phyloP scores from a whole-genome alignment of 2,329 filamentous ascomycete species.

The Diplodia sapinea region DNA sequence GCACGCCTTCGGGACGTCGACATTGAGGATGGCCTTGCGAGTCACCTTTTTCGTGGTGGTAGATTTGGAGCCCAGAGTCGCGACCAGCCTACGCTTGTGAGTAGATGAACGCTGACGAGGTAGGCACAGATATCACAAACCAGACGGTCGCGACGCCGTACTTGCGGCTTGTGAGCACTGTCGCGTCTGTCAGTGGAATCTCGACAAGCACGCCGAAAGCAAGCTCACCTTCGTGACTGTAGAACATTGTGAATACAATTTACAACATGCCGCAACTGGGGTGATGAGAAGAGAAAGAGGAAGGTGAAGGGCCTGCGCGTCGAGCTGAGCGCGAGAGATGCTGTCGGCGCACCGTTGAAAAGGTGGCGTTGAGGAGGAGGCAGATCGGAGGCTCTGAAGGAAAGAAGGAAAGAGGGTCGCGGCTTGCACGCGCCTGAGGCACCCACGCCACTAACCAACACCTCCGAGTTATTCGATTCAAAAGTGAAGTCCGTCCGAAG shows the following conservation, averaged over 20 bases:
- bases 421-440: background rate
- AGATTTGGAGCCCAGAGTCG: conserved; percentile 79
- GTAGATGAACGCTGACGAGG: conserved; percentile 23
- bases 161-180: conserved; percentile 80
- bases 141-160: conserved; percentile 96
- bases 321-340: background rate
- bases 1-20: conserved; percentile 86
- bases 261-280: conserved; percentile 1
- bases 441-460: background rate
- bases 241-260: conserved; percentile 73
- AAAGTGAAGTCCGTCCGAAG: too few relatives aligned
- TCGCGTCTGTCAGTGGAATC: conserved; percentile 36
- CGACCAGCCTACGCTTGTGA: conserved; percentile 74
- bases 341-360: background rate
- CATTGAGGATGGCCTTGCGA: conserved; percentile 84
- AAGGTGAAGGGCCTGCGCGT: background rate
- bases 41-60: conserved; percentile 74
- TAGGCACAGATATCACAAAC: conserved; percentile 57
- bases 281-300: background rate
- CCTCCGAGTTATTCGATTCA: background rate
- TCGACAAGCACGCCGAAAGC: background rate
- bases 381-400: background rate
- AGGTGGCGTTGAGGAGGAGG: background rate
- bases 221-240: conserved; percentile 85
- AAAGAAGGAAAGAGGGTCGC: background rate